phyloP scores from a whole-genome alignment of 345 rosid genomes.

The Isatis tinctoria region DNA sequence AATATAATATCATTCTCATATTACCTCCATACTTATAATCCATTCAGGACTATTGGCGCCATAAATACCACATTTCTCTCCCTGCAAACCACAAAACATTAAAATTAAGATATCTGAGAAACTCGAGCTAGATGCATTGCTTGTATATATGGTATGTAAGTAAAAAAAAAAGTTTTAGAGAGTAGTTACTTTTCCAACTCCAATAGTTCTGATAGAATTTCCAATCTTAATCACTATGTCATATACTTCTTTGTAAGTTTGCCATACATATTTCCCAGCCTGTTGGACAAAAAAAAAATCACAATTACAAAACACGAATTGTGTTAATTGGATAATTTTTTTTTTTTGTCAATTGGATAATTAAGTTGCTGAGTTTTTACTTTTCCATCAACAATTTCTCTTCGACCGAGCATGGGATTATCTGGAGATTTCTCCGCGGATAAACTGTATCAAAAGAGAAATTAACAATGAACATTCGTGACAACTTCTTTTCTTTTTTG shows the following conservation, averaged over 20 bases:
- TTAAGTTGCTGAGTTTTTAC: conserved; percentile 32
- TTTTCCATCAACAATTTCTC: conserved; percentile 74
- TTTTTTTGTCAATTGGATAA: too few relatives aligned
- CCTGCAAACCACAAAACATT: conserved; percentile 37
- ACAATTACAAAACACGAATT: background rate
- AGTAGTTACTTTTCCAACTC: conserved; percentile 65
- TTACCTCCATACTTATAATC: conserved; percentile 98
- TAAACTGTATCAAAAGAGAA: conserved; percentile 18
- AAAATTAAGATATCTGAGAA: background rate
- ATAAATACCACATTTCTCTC: conserved; percentile 86
- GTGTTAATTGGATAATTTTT: too few relatives aligned
- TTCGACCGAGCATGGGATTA: conserved; percentile 80
- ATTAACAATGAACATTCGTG: background rate
- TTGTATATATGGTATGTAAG: background rate
- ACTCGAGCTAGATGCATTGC: background rate
- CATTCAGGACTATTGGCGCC: conserved; percentile 89
- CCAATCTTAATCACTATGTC: conserved; percentile 80
- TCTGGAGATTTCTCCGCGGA: conserved; percentile 70
- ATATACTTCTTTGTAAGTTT: conserved; percentile 72
- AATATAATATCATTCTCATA: background rate
- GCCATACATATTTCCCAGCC: conserved; percentile 91
- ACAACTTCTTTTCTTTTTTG: background rate
- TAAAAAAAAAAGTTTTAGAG: background rate
- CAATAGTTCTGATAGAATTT: conserved; percentile 74
- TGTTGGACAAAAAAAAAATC: conserved; percentile 14